These are phyloP conservation scores for Lasiosphaeris hirsuta DNA, from an alignment of 495 filamentous ascomycete species.

Conservation along the genomic window DNA sequence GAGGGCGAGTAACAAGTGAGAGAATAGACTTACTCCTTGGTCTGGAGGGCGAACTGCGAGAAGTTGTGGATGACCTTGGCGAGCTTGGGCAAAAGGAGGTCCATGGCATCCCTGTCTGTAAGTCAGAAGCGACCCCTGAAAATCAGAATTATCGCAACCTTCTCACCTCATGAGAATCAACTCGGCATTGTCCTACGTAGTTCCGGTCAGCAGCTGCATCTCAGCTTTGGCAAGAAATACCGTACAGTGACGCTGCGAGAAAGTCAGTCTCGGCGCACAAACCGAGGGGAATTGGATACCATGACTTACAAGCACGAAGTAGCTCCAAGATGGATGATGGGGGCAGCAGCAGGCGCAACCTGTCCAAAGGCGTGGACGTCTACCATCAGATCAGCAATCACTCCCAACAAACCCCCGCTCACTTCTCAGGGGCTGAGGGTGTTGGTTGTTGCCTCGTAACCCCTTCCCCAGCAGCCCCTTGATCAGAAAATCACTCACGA, in stretches of 20 bases:
- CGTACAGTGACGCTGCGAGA: neutral
- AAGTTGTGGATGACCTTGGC: slow-evolving; percentile 83
- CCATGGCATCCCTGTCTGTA: slow-evolving; percentile 43
- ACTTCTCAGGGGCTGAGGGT: no score
- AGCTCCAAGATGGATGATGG: slow-evolving; percentile 76
- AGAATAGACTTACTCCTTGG: slow-evolving; percentile 51
- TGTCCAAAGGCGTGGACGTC: slow-evolving; percentile 61
- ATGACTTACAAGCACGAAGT: slow-evolving; percentile 20
- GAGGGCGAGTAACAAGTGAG: slow-evolving; percentile 16
- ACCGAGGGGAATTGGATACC: neutral
- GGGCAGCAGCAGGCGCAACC: slow-evolving; percentile 79
- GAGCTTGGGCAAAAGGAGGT: slow-evolving; percentile 79
- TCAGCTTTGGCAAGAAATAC: no score
- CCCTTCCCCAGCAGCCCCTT: no score
- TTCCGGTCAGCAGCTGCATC: slow-evolving; percentile 4
- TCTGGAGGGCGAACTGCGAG: slow-evolving; percentile 68
- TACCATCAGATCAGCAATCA: slow-evolving; percentile 56
- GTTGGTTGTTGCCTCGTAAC: no score
- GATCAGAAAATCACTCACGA: no score
- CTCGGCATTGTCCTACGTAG: slow-evolving; percentile 81
- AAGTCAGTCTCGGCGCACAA: slow-evolving; percentile 9
- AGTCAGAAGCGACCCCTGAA: slow-evolving; percentile 10
- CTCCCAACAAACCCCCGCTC: no score
- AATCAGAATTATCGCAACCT: slow-evolving; percentile 23
- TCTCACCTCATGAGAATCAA: slow-evolving; percentile 68